Evolutionary conservation across 352 stramenopile species (phyloP).

Genomic region (Elongisporangium anandrum): DNA sequence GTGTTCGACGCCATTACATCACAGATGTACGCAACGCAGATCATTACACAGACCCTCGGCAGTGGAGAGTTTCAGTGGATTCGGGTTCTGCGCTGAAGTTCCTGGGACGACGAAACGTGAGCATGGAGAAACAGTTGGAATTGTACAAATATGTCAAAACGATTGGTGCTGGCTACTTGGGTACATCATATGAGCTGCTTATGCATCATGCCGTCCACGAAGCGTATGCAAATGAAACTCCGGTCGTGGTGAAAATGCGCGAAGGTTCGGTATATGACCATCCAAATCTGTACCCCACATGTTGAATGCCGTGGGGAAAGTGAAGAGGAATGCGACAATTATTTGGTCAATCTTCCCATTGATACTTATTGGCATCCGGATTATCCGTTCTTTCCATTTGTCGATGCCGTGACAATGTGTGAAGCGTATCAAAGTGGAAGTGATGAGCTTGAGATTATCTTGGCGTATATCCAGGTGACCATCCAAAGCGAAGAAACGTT

Average conservation of each 20-base stretch:
- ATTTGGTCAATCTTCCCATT: slow-evolving; percentile 5
- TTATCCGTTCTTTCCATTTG: slow-evolving; percentile 8
- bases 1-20: slow-evolving; percentile 14
- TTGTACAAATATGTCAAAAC: slow-evolving; percentile 12
- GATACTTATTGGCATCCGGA: slow-evolving; percentile 15
- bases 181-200: slow-evolving; percentile 12
- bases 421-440: slow-evolving; percentile 14
- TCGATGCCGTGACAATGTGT: slow-evolving; percentile 19
- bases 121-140: slow-evolving; percentile 3
- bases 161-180: slow-evolving; percentile 11
- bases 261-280: slow-evolving; percentile 22
- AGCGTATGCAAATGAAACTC: slow-evolving; percentile 5
- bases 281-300: slow-evolving; percentile 9
- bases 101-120: slow-evolving; percentile 10
- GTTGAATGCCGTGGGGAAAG: slow-evolving; percentile 7
- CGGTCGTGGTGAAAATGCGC: slow-evolving; percentile 16
- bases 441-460: slow-evolving; percentile 13
- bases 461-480: slow-evolving; percentile 14
- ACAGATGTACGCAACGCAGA: slow-evolving; percentile 12
- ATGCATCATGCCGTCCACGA: slow-evolving; percentile 13
- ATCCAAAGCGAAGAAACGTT: slow-evolving; percentile 14
- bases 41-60: slow-evolving; percentile 10
- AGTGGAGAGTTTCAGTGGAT: slow-evolving; percentile 15
- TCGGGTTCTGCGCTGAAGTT: slow-evolving; percentile 17
- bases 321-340: slow-evolving; percentile 12